These are phyloP conservation scores for Emydomyces testavorans DNA, from an alignment of 2,329 filamentous ascomycete genomes.

Conservation along the genomic window DNA sequence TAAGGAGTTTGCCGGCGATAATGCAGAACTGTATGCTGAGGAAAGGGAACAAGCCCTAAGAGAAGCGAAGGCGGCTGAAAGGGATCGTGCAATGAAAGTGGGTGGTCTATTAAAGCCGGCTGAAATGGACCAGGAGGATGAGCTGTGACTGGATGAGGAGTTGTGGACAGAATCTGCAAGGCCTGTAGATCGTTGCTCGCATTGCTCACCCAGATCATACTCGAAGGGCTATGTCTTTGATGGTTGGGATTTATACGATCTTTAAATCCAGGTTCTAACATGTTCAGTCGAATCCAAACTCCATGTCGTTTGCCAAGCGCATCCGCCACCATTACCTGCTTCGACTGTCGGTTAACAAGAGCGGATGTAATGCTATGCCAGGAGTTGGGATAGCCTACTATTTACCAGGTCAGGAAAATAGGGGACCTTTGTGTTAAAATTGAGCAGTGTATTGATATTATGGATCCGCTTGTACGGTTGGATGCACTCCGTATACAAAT, in stretches of 20 bases:
- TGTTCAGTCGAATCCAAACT: neutral
- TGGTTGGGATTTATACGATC: constrained; percentile 56
- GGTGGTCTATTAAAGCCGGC: constrained; percentile 92
- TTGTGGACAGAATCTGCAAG: constrained; percentile 47
- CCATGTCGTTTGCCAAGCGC: neutral
- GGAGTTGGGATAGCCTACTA: neutral
- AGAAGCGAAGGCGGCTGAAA: constrained; percentile 75
- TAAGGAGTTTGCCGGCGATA: constrained; percentile 94
- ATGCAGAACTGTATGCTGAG: constrained; percentile 82
- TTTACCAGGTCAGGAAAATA: constrained; percentile 2
- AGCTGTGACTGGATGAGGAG: constrained; percentile 66
- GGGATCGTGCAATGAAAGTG: constrained; percentile 86
- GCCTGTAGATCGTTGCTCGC: neutral
- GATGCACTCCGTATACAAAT: neutral
- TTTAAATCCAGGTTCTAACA: constrained; percentile 29
- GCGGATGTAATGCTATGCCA: constrained; percentile 1
- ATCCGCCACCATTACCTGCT: neutral
- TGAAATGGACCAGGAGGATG: constrained; percentile 80
- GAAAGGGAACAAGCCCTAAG: constrained; percentile 88
- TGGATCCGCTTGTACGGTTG: neutral
- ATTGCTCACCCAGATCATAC: neutral
- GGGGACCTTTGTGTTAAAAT: neutral
- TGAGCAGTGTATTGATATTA: constrained; percentile 8
- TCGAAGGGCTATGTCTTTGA: constrained; percentile 34
- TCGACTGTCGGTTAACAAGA: neutral